A percentile compares a stretch with the other conserved stretches of the same genome.
Conservation (phyloP, 306 rosid genomes). For the Casuarina cunninghamiana region DNA sequence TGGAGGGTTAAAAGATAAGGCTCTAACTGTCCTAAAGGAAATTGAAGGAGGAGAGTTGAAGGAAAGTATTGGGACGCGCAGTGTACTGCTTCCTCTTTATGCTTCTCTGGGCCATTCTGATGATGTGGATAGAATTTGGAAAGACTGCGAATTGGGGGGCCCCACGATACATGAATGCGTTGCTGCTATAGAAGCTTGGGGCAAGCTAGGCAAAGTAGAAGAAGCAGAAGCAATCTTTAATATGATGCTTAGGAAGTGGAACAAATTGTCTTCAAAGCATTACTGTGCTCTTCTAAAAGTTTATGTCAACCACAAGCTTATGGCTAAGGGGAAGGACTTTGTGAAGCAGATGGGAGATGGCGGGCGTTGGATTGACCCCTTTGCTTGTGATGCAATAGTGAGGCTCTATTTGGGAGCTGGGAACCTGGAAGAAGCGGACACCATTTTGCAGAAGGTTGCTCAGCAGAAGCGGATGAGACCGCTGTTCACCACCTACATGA, state of each 20-base stretch:
- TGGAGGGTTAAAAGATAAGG: conserved; percentile 29
- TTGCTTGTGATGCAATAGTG: conserved; percentile 26
- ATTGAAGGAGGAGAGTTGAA: conserved; percentile 13
- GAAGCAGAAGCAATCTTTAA: conserved; percentile 31
- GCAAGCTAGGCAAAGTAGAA: conserved; percentile 23
- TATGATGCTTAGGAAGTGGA: conserved; percentile 18
- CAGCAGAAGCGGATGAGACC: conserved; percentile 7
- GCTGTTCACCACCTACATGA: conserved; percentile 10
- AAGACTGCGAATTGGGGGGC: background rate
- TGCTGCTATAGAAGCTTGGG: conserved; percentile 22
- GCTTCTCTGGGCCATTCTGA: conserved; percentile 20
- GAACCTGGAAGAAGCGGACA: conserved; percentile 21
- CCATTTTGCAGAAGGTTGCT: conserved; percentile 16
- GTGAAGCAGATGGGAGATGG: conserved; percentile 6
- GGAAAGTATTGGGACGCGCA: background rate
- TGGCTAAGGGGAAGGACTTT: conserved; percentile 25
- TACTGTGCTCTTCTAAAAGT: conserved; percentile 20
- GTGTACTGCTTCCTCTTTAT: conserved; percentile 14
- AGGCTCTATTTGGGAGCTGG: conserved; percentile 19
- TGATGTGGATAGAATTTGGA: conserved; percentile 26
- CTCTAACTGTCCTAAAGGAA: conserved; percentile 3
- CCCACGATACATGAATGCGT: conserved; percentile 1
- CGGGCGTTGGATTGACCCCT: conserved; percentile 19
- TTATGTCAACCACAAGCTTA: conserved; percentile 10
- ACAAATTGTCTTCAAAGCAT: conserved; percentile 16